Evolutionary conservation across 2,329 filamentous ascomycete genomes (phyloP).

Genomic region (Hypoxylon sp.): DNA sequence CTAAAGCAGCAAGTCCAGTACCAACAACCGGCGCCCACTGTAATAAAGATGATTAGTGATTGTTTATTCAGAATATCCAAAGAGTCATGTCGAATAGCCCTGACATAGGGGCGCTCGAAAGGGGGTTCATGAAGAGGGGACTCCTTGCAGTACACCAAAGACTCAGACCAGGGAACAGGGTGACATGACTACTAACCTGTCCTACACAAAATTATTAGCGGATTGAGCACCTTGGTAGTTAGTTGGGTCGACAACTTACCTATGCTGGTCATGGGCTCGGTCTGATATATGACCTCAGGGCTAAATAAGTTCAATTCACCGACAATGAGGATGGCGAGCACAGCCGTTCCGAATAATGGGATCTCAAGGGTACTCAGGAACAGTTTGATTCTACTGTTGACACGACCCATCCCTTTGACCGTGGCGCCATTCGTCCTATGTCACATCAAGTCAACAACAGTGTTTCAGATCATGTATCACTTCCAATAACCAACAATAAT

Average conservation of each 20-base stretch:
- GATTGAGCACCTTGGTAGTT: background rate
- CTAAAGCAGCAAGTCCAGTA: constrained; percentile 63
- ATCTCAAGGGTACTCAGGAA: constrained; percentile 65
- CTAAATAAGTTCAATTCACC: constrained; percentile 73
- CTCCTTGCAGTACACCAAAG: constrained; percentile 40
- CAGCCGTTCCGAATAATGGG: constrained; percentile 65
- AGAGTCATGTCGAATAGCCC: no score
- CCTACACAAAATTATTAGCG: constrained; percentile 11
- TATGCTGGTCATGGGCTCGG: constrained; percentile 68
- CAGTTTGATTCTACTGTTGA: constrained; percentile 63
- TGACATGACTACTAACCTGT: constrained; percentile 24
- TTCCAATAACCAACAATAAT: background rate
- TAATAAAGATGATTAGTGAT: constrained; percentile 4
- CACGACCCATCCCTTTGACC: constrained; percentile 56
- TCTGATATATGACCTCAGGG: constrained; percentile 61
- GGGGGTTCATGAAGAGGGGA: background rate
- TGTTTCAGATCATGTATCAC: background rate
- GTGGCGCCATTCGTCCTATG: constrained; percentile 62
- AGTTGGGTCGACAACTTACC: constrained; percentile 51
- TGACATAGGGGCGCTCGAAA: no score
- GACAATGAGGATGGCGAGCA: constrained; percentile 65
- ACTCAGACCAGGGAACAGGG: background rate
- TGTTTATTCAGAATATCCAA: background rate
- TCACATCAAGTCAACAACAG: background rate
- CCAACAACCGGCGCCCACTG: constrained; percentile 69